Base-by-base conservation (phyloP, 352 stramenopile species). In the Phytophthora pluvialis region DNA sequence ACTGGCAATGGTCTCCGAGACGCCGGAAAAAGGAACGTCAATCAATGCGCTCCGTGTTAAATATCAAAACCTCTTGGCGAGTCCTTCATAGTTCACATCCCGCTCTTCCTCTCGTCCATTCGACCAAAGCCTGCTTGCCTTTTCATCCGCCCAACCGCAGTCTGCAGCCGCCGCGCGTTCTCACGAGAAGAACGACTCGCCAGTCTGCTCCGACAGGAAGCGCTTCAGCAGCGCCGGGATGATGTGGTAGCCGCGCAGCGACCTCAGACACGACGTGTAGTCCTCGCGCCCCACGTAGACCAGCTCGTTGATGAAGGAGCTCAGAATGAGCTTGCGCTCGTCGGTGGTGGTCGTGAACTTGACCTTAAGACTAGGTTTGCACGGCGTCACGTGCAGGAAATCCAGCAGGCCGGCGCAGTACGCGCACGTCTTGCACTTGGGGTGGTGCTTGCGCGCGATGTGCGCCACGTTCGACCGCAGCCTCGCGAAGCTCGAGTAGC, bases 401-500 rank as follows among this genome's bases (percentile, higher is more conserved):
- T 78, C 60, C 31, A 77, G 51, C 44, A 90, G 65, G 33, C 47
- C 53, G 4, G 62, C 48, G 69, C 81, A 90, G 61, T 88, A 90
- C 16, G 43, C 33, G 59, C 81, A 90, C 33, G 71, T 38, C 35
- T 54, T 60, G 63, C 75, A 73, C 49, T 72, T 74, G n/a, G 65
- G 68, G 38, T 90, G 77, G 43, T 73, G 80, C 46, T 82, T 82
- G 42, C 81, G 76, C 18, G 81, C 66, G 26, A 78, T 70, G 43
- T 80, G 60, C 43, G 67, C 68, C 32, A 91, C 66, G 15, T 80
- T 80, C 15, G 64, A 75, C 12, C 80, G 78, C 15, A 91, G 59
- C 11, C 75, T 63, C 18, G 70, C 69, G 52, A 91, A 91, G 46
- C 66, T 88, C 47, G 82, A 91, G 59, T 86, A 91, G 12, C 82